Percentiles rank a stretch among this genome's conserved stretches.
phyloP scores from a whole-genome alignment of 176 grass and related monocot species.

The Aegilops tauschii region DNA sequence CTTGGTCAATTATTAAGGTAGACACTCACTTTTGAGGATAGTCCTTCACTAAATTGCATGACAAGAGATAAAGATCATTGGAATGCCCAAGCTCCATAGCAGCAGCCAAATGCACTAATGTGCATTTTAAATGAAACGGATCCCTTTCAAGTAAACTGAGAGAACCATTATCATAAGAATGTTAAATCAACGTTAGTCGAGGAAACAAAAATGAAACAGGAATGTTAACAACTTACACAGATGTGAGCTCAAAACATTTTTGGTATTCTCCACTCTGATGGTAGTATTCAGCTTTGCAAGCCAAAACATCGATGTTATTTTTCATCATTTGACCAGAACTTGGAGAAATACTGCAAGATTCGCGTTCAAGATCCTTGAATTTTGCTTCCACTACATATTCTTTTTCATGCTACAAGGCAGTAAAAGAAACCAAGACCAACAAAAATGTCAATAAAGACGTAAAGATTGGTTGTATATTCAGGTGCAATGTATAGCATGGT shows the following conservation, averaged over 20 bases:
- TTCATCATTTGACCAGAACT: conserved; percentile 66
- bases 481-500: not conserved
- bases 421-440: conserved; percentile 24
- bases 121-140: conserved; percentile 95
- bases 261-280: conserved; percentile 91
- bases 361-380: conserved; percentile 88
- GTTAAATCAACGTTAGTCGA: not conserved
- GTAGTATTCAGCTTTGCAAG: conserved; percentile 93
- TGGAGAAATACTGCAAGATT: conserved; percentile 59
- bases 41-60: conserved; percentile 88
- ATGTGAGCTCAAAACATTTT: conserved; percentile 90
- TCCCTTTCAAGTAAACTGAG: conserved; percentile 96
- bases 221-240: conserved; percentile 62
- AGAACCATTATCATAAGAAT: conserved; percentile 16
- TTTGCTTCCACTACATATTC: conserved; percentile 82
- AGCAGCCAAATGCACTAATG: conserved; percentile 84
- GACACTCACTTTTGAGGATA: conserved; percentile 96
- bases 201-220: conserved; percentile 9
- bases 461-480: not conserved
- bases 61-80: conserved; percentile 94
- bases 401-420: conserved; percentile 78
- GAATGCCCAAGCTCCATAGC: conserved; percentile 91
- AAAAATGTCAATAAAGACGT: conserved; percentile 1
- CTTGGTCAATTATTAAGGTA: not conserved
- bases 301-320: conserved; percentile 80